Percentiles rank a stretch among this genome's conserved stretches.
These are phyloP conservation scores for Botryotinia narcissicola DNA, from an alignment of 2,329 filamentous ascomycete species.

Conservation along the genomic window DNA sequence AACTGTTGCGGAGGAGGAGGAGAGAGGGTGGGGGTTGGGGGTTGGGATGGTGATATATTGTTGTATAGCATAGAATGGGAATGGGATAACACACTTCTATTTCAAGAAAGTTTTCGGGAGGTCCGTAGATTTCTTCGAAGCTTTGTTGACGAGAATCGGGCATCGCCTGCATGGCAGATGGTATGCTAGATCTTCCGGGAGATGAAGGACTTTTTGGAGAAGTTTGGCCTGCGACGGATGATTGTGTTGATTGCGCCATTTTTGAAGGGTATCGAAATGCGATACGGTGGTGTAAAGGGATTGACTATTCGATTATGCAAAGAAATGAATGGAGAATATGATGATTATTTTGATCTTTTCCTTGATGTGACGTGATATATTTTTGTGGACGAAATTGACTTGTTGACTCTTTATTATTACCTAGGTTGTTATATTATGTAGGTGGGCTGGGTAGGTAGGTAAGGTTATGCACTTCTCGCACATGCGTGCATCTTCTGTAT, in stretches of 20 bases:
- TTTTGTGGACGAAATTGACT: background rate
- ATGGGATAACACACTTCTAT: slow-evolving; percentile 69
- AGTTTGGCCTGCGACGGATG: slow-evolving; percentile 6
- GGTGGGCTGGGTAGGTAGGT: background rate
- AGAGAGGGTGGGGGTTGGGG: background rate
- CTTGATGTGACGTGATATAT: slow-evolving; percentile 7
- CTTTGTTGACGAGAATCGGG: slow-evolving; percentile 81
- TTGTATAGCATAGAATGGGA: slow-evolving; percentile 15
- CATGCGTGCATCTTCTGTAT: background rate
- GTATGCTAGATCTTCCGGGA: slow-evolving; percentile 14
- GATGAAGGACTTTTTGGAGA: slow-evolving; percentile 17
- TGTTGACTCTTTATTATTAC: background rate
- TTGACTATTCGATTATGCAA: background rate
- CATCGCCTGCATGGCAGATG: slow-evolving; percentile 56
- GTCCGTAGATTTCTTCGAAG: slow-evolving; percentile 98
- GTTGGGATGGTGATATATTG: slow-evolving; percentile 16
- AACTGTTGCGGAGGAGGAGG: background rate
- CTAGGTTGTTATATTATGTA: background rate
- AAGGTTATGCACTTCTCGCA: background rate
- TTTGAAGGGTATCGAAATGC: background rate
- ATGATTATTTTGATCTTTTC: background rate
- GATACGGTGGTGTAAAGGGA: too few relatives aligned
- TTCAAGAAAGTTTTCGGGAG: slow-evolving; percentile 97
- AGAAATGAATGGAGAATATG: background rate
- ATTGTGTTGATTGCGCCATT: slow-evolving; percentile 14